Percentiles rank a stretch among this genome's conserved stretches.
Evolutionary conservation across 768 basidiomycete genomes (phyloP).

Genomic region (Boletus insuetus): DNA sequence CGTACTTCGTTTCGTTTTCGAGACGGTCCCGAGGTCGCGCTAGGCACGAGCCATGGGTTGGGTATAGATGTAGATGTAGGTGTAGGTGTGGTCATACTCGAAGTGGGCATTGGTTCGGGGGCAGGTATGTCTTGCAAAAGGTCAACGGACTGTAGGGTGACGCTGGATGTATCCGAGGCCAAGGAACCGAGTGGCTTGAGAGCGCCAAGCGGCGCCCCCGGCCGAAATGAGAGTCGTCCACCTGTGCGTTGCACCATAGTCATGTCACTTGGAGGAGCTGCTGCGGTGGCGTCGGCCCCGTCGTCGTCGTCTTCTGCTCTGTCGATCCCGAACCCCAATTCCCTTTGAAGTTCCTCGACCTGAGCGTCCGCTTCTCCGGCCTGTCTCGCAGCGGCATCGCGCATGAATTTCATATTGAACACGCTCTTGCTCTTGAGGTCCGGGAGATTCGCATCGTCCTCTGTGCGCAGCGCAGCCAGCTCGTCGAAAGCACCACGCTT

Average conservation of each 20-base stretch:
- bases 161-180: constrained; percentile 62
- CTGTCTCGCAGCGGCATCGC: constrained; percentile 79
- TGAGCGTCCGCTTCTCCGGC: constrained; percentile 51
- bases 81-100: constrained; percentile 17
- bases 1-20: constrained; percentile 74
- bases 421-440: constrained; percentile 59
- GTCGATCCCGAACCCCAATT: constrained; percentile 51
- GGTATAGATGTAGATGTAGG: constrained; percentile 11
- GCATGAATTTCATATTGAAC: constrained; percentile 99
- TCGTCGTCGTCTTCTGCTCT: constrained; percentile 27
- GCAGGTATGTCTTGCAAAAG: constrained; percentile 38
- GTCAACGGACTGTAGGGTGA: constrained; percentile 60
- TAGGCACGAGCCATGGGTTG: constrained; percentile 81
- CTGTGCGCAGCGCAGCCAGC: constrained; percentile 49
- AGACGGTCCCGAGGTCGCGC: constrained; percentile 42
- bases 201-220: constrained; percentile 36
- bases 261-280: constrained; percentile 30
- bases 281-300: constrained; percentile 25
- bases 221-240: constrained; percentile 63
- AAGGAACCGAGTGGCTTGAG: constrained; percentile 30
- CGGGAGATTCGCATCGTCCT: constrained; percentile 29
- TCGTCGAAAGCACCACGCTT: constrained; percentile 77
- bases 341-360: constrained; percentile 70
- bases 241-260: constrained; percentile 55
- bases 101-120: constrained; percentile 4